Base-by-base conservation (phyloP, 148 eudicot genomes). In the Pouteria glomerata region DNA sequence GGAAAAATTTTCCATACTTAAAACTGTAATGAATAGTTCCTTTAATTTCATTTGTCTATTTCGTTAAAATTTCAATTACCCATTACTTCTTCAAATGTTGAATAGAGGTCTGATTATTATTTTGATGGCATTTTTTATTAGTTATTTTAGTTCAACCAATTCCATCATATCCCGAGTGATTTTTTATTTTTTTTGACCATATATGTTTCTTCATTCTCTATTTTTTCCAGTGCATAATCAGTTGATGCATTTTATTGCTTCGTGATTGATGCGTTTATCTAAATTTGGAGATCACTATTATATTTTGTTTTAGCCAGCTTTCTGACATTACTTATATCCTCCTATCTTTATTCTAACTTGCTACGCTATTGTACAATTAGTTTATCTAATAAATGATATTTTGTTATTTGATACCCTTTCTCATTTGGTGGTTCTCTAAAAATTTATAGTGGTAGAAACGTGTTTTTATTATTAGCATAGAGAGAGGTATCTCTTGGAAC, bases 401-500 rank as follows among this genome's bases (percentile, higher is more conserved):
- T n/a, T 44, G 39, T 58, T 39, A 26, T 57, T 34, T 70, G 37
- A 41, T 41, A 27, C 57, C 70, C 4, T 24, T 68, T 51, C 61
- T 56, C 34, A 57, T 58, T 70, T 39, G 23, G 11, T 53, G 14
- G 16, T n/a, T 6, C n/a, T 45, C 44, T 75, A 7, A 64, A 45
- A 69, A 6, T 66, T 11, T 61, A 41, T 82, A 80, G 87, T 35
- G 57, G 84, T 70, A 70, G 80, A 77, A 89, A 87, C 73, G 86
- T 89, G 42, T 89, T 79, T 78, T 76, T 80, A 35, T 78, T 89
- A 64, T 73, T 85, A 71, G 84, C 85, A 7, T 83, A 57, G 73
- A 83, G 94, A 74, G 94, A 89, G 82, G 73, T 84, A 37, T 67
- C 82, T 74, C 86, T 91, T 5, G 80, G 82, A 33, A 77, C 85